Evolutionary conservation across 139 green algal species (phyloP).

Genomic region (Chlamydomonas sp.): DNA sequence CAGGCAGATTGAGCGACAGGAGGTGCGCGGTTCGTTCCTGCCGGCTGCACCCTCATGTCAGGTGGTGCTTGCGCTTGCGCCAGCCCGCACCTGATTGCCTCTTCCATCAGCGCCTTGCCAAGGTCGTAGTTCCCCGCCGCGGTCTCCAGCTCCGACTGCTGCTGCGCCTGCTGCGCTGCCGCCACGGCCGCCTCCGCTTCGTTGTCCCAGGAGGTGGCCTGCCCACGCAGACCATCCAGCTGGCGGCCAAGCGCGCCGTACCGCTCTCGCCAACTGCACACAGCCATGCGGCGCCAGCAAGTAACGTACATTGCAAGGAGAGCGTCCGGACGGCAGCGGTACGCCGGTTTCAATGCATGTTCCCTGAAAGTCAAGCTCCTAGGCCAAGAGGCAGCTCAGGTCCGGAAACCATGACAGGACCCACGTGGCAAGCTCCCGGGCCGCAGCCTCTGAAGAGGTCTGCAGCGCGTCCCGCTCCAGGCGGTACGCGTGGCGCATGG

Average conservation of each 20-base stretch:
- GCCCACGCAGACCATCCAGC: neutral
- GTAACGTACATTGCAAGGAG: no score
- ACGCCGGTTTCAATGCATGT: no score
- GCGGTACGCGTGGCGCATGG: constrained; percentile 33
- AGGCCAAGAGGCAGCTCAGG: neutral
- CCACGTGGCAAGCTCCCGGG: neutral
- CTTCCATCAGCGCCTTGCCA: constrained; percentile 25
- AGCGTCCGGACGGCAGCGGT: no score
- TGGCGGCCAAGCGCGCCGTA: neutral
- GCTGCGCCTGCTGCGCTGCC: constrained; percentile 5
- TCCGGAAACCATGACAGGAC: neutral
- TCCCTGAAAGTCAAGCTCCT: no score
- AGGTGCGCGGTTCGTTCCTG: neutral
- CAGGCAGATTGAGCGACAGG: no score
- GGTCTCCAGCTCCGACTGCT: constrained; percentile 7
- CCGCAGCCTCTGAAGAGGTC: neutral
- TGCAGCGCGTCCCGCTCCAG: constrained; percentile 30
- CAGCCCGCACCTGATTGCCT: constrained; percentile 12
- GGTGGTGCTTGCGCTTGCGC: no score
- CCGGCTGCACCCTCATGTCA: no score
- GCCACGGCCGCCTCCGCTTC: constrained; percentile 10
- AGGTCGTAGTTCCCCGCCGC: constrained; percentile 28
- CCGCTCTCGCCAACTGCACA: constrained; percentile 22
- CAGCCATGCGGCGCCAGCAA: no score
- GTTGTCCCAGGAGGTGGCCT: neutral